Conservation (phyloP, 2,329 filamentous ascomycete genomes). For the Fusarium hainanense region DNA sequence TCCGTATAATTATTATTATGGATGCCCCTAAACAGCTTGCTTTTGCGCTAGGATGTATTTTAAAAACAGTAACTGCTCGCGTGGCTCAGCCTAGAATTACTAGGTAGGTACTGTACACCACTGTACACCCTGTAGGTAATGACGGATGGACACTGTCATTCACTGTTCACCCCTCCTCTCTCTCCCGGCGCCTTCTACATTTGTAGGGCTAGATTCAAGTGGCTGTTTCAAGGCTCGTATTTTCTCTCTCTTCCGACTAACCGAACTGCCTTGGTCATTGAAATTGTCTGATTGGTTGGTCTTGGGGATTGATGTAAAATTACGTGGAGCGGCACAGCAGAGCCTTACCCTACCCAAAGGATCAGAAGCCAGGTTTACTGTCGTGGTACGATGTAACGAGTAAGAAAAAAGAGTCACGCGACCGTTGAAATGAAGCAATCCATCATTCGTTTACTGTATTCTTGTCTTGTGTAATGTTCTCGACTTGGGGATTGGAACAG, state of each 20-base stretch:
- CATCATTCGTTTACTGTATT: not conserved
- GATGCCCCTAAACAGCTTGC: constrained; percentile 11
- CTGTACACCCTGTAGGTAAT: not conserved
- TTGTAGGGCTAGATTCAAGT: constrained; percentile 21
- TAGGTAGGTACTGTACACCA: not conserved
- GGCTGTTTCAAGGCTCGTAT: constrained; percentile 33
- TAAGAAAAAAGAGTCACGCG: not conserved
- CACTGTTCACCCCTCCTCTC: constrained; percentile 9
- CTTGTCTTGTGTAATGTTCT: not conserved
- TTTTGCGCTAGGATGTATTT: constrained; percentile 4
- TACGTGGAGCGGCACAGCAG: constrained; percentile 1
- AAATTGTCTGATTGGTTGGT: not conserved
- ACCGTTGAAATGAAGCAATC: not conserved
- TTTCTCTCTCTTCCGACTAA: constrained; percentile 17
- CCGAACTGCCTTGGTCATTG: constrained; percentile 12
- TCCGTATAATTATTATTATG: constrained; percentile 9
- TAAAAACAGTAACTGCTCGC: constrained; percentile 44
- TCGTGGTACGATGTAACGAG: not conserved
- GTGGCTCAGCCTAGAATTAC: constrained; percentile 17
- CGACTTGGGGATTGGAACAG: not conserved
- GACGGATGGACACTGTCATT: constrained; percentile 3
- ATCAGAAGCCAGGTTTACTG: constrained; percentile 3
- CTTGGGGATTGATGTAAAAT: not conserved
- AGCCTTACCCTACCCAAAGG: not conserved
- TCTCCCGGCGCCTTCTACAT: constrained; percentile 11